Evolutionary conservation across 345 rosid species (phyloP), one percentile per base, ranked within the genome.

Genomic region (Salix purpurea): DNA sequence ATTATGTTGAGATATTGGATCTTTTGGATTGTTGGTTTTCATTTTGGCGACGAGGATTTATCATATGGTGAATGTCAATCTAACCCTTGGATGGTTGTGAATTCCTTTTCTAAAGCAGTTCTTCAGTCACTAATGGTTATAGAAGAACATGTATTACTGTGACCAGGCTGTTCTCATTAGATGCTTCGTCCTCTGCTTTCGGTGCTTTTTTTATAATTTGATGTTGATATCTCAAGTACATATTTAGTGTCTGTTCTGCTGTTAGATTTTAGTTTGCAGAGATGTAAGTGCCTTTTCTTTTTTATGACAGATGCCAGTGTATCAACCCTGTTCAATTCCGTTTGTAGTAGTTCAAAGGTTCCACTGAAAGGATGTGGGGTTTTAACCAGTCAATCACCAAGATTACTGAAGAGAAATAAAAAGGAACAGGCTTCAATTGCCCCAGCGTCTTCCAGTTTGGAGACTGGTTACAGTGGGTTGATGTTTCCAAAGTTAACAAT

Each of bases 301-400:
- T 76, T 60, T 15, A 65, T 64, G 44, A 81, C 83, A 87, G 97
- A 83, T 60, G 81, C 56, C 70, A 81, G 72, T 72, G 79, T 85
- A 23, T 80, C 90, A 64, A 77, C 79, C 61, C 85, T 80, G 67
- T 56, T 78, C 77, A 86, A 58, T 74, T 88, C 92, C 50, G 79
- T 89, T 72, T 76, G 90, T 77, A 85, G 96, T 83, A 91, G 88
- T 78, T 88, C 96, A 19, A 91, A 87, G 79, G 80, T 83, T 28
- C 87, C 97, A 64, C 85, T 93, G 67, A 85, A 37, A 75, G 87
- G 89, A 66, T 72, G 16, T 56, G 84, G 89, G 64, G 70, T 84
- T 74, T 77, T 85, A 18, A 78, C 85, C 76, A 79, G 74, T 50
- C 84, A 83, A 75, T 81, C 85, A 42, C 84, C 88, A 75, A 82